Evolutionary conservation across 805 yeast genomes (phyloP), one percentile per base, ranked within the genome.

Genomic region (Ogataea pilisensis): DNA sequence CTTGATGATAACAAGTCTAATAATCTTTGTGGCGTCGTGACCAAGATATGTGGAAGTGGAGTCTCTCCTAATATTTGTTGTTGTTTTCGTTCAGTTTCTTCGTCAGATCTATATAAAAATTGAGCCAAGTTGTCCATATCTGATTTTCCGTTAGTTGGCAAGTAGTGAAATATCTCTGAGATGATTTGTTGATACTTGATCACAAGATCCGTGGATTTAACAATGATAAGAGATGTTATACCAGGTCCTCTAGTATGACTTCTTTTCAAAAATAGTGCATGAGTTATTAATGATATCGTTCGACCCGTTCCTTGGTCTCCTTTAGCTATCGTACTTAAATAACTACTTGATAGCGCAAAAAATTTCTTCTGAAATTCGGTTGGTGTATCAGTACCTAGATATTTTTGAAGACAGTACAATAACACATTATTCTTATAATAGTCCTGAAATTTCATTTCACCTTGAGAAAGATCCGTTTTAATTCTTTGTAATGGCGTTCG

Each of bases 21-120:
- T n/a, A 65, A 38, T 44, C 68, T 52, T 18, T 58, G 66, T 3
- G 70, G 68, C 0, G 70, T 65, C 1, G 63, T 18, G 2, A 65
- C 60, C 16, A 65, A 29, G 9, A 64, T 43, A 38, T 61, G 64
- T 2, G 69, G 68, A 5, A 49, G 40, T 16, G 55, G 56, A 16
- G 16, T 17, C 7, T 51, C 51, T 2, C 50, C 51, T 5, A 60
- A 37, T 5, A 38, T 31, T 17, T 41, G 48, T 29, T 58, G 56
- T 40, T 61, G 66, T 13, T 38, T 18, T 7, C 31, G 4, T 41
- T 63, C 66, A 16, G 45, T 50, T 7, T 40, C 50, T 3, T 43
- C 45, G 16, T 49, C 45, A 1, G 58, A 48, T 36, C 69, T 51
- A 33, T 57, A 60, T 25, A 64, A 41, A 39, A 54, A 60, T 37